Evolutionary conservation across 2,329 filamentous ascomycete species (phyloP), one percentile per base, ranked within the genome.

Genomic region (Septoria linicola): DNA sequence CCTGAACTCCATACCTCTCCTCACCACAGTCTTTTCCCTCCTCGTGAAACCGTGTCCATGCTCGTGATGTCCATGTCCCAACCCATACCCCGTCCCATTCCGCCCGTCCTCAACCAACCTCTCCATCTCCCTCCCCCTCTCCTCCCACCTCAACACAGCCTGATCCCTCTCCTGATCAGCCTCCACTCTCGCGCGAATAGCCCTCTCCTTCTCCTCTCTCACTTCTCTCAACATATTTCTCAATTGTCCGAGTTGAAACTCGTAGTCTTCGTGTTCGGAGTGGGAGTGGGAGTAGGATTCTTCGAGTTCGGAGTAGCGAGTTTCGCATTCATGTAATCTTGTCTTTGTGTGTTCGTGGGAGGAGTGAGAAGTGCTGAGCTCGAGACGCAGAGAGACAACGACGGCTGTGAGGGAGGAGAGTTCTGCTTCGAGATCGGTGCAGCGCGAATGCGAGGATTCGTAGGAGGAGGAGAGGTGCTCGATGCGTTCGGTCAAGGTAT

Each of bases 301-400:
- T 13, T 30, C 34, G 42, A 45, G 21, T 14, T 31, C 30, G n/a
- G 34, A 16, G 8, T 45, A 45, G 7, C 17, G 16, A 13, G 42
- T 45, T 30, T 45, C 42, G 32, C 42, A 45, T 6, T 45, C 42
- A 30, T 45, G 42, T 8, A 45, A 17, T 30, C 35, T 45, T 30
- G 34, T 45, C 42, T 45, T 34, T 1, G 42, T 36, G 19, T 23
- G 27, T 14, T 45, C 42, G 42, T 45, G 42, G 13, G 34, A 25
- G 10, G 13, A 13, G 19, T 36, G 17, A 16, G 42, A 25, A 19
- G 19, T 4, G 42, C 42, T 45, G 42, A 45, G 16, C 17, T 45
- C 30, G 3, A 32, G 25, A n/a, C 14, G 21, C 27, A 45, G 42
- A n/a, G 40, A 42, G 23, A 42, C 8, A 16, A 31, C 30, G 16